These are phyloP conservation scores for Castanea crenata DNA, from an alignment of 306 rosid species.

Conservation along the genomic window DNA sequence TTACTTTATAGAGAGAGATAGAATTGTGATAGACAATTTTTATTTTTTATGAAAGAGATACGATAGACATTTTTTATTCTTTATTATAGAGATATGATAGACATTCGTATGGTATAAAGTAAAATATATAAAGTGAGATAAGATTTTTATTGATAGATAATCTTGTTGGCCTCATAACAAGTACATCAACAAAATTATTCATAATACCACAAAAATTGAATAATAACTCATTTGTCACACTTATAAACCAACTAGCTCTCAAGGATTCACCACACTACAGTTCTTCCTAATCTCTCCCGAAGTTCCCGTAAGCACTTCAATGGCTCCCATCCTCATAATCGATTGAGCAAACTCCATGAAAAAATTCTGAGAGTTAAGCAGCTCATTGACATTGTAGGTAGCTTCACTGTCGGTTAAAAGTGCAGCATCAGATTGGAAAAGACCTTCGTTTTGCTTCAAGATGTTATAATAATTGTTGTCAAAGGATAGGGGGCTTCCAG, in stretches of 20 bases:
- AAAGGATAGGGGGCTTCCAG: not conserved
- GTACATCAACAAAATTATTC: too few relatives aligned
- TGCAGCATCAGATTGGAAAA: conserved; percentile 61
- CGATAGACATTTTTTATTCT: too few relatives aligned
- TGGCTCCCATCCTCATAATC: conserved; percentile 57
- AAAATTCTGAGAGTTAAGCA: conserved; percentile 36
- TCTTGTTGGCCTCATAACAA: too few relatives aligned
- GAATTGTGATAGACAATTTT: too few relatives aligned
- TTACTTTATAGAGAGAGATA: too few relatives aligned
- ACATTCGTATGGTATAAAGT: too few relatives aligned
- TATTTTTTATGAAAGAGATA: too few relatives aligned
- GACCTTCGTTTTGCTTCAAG: conserved; percentile 40
- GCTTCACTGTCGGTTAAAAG: conserved; percentile 36
- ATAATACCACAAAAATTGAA: too few relatives aligned
- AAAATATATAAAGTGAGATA: too few relatives aligned
- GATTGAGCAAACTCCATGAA: conserved; percentile 40
- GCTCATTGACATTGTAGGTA: not conserved
- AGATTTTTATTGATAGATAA: too few relatives aligned
- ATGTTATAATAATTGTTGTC: conserved; percentile 37
- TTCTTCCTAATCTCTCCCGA: conserved; percentile 54
- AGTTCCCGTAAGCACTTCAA: conserved; percentile 36
- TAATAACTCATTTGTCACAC: too few relatives aligned
- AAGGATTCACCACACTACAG: conserved; percentile 51
- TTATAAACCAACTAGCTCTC: not conserved
- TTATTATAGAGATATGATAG: too few relatives aligned